phyloP scores from a whole-genome alignment of 2,329 filamentous ascomycete genomes.

The Trichoderma atrobrunneum region DNA sequence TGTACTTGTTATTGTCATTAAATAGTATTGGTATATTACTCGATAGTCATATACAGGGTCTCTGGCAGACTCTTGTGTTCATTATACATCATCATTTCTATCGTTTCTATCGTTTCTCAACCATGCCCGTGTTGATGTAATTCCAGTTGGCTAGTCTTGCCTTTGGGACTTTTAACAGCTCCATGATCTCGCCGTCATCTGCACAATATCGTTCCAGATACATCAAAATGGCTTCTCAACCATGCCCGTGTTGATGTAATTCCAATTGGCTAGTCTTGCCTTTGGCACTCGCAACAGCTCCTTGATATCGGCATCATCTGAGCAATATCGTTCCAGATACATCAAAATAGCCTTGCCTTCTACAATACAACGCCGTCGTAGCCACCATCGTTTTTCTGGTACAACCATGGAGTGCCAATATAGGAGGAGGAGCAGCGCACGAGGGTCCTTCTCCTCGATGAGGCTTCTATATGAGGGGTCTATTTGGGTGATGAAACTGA shows the following conservation, averaged over 20 bases:
- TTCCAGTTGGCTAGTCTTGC: not conserved
- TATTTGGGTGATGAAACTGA: conserved; percentile 47
- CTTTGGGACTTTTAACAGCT: conserved; percentile 8
- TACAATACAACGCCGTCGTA: conserved; percentile 42
- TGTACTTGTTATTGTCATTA: not conserved
- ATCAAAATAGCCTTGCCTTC: conserved; percentile 50
- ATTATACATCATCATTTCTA: not conserved
- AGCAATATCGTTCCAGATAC: conserved; percentile 31
- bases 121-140: not conserved
- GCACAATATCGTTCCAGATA: conserved; percentile 30
- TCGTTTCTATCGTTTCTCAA: not conserved
- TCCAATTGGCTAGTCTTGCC: not conserved
- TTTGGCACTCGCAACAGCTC: conserved; percentile 8
- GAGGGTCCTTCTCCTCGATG: conserved; percentile 49
- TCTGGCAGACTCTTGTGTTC: not conserved
- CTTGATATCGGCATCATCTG: not conserved
- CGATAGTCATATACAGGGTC: not conserved
- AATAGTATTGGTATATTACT: not conserved
- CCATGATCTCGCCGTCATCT: not conserved
- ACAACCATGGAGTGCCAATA: conserved; percentile 55
- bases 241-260: not conserved
- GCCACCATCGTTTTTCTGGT: conserved; percentile 45
- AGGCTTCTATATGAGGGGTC: conserved; percentile 42
- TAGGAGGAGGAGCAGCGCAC: conserved; percentile 53
- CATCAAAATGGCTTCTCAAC: conserved; percentile 33